Evolutionary conservation across 1,284 basidiomycete genomes (phyloP).

Genomic region (Trametes sp.): DNA sequence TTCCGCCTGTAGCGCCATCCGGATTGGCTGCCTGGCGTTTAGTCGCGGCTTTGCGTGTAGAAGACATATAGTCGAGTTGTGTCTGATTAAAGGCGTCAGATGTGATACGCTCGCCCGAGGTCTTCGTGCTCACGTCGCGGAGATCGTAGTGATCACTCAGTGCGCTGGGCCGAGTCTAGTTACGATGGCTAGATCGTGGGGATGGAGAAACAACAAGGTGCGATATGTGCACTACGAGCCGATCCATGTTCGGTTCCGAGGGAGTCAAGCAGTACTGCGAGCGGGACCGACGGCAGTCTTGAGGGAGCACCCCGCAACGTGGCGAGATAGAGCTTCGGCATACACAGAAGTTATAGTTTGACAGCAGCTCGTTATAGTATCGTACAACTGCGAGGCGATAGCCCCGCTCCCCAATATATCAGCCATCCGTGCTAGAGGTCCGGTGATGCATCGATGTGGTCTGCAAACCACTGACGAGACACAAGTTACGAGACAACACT

Average conservation of each 20-base stretch:
- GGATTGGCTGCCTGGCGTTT: slow-evolving; percentile 7
- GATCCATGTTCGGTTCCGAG: slow-evolving; percentile 8
- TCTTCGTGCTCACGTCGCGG: background rate
- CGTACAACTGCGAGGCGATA: background rate
- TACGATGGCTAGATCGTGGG: background rate
- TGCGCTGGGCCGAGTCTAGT: background rate
- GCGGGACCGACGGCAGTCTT: background rate
- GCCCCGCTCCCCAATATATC: background rate
- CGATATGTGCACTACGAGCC: background rate
- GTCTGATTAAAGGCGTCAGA: background rate
- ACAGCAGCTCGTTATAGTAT: background rate
- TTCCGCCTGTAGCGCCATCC: background rate
- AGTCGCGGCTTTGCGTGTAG: slow-evolving; percentile 1
- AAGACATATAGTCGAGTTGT: slow-evolving; percentile 3
- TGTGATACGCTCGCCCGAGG: background rate
- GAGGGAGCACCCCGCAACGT: background rate
- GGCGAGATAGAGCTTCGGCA: background rate
- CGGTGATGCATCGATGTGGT: no score
- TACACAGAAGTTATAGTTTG: background rate
- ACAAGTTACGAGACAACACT: background rate
- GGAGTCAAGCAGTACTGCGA: slow-evolving; percentile 4
- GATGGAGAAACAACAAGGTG: background rate
- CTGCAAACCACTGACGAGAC: slow-evolving; percentile 24
- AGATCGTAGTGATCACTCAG: background rate
- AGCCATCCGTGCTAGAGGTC: no score